These are phyloP conservation scores for Candida frijolesensis DNA, from an alignment of 1,139 yeast genomes.

Conservation along the genomic window DNA sequence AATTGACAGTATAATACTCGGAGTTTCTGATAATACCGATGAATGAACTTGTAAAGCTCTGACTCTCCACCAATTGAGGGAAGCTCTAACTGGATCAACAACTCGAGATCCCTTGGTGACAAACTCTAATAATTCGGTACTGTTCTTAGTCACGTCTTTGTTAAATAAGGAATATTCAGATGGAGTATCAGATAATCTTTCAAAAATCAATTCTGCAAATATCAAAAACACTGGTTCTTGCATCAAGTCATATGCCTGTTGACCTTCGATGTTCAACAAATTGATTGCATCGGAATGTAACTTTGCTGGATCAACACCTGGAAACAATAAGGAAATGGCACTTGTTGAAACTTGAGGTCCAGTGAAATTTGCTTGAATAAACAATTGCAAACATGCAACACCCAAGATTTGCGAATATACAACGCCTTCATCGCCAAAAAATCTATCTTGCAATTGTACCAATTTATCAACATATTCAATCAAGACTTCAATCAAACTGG, in stretches of 20 bases:
- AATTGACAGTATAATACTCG: conserved; percentile 45
- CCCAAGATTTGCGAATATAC: conserved; percentile 45
- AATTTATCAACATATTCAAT: conserved; percentile 23
- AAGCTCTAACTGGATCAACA: conserved; percentile 39
- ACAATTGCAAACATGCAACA: conserved; percentile 63
- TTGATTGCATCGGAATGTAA: conserved; percentile 37
- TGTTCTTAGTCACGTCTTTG: conserved; percentile 18
- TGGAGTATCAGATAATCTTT: conserved; percentile 40
- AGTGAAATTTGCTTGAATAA: conserved; percentile 76
- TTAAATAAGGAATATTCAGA: conserved; percentile 28
- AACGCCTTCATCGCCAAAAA: conserved; percentile 15
- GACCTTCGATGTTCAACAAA: conserved; percentile 58
- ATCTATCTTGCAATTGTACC: conserved; percentile 11
- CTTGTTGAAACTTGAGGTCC: conserved; percentile 67
- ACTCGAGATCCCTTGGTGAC: conserved; percentile 23
- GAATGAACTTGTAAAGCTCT: conserved; percentile 65
- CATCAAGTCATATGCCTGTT: conserved; percentile 60
- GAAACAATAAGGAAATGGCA: conserved; percentile 35
- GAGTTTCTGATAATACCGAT: conserved; percentile 61
- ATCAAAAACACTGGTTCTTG: conserved; percentile 56
- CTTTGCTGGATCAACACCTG: conserved; percentile 26
- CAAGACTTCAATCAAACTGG: conserved; percentile 23
- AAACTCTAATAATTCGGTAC: conserved; percentile 22
- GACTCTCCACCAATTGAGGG: conserved; percentile 72
- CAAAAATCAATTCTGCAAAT: conserved; percentile 53